Conservation (phyloP, 1,284 basidiomycete species). For the Austroboletus rostrupii region DNA sequence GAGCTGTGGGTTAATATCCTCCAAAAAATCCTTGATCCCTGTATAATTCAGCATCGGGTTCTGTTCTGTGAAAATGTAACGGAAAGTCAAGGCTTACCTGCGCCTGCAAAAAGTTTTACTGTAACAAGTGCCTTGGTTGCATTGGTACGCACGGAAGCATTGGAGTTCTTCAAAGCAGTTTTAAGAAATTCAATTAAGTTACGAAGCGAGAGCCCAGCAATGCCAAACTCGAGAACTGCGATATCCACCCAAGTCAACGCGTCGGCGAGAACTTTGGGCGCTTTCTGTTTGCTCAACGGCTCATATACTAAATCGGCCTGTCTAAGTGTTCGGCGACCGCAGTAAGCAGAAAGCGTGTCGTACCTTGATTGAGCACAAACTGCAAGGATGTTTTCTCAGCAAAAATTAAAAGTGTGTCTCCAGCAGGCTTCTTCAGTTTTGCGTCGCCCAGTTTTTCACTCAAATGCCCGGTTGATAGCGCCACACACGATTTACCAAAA, state of each 20-base stretch:
- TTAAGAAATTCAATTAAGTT: constrained; percentile 91
- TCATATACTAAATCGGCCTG: constrained; percentile 69
- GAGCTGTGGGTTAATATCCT: constrained; percentile 93
- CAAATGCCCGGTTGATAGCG: constrained; percentile 80
- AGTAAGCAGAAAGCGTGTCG: constrained; percentile 20
- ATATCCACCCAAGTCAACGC: constrained; percentile 88
- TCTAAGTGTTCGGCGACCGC: constrained; percentile 12
- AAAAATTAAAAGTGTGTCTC: constrained; percentile 79
- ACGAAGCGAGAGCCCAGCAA: constrained; percentile 80
- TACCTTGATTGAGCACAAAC: constrained; percentile 91
- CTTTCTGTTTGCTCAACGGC: constrained; percentile 89
- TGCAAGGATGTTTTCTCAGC: constrained; percentile 93
- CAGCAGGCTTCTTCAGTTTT: constrained; percentile 97
- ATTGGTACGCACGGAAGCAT: constrained; percentile 89
- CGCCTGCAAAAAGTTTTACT: constrained; percentile 87
- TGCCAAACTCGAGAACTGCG: constrained; percentile 90
- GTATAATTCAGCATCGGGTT: constrained; percentile 1
- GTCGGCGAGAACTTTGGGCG: constrained; percentile 95
- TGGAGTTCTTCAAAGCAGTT: constrained; percentile 85
- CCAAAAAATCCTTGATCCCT: constrained; percentile 90
- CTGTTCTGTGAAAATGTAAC: background rate
- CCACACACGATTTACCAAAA: constrained; percentile 85
- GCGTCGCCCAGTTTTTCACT: constrained; percentile 95
- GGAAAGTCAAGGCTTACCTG: constrained; percentile 52
- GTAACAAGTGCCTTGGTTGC: constrained; percentile 95